These are phyloP conservation scores for Leccinum laetum DNA, from an alignment of 1,284 basidiomycete genomes.

Conservation along the genomic window DNA sequence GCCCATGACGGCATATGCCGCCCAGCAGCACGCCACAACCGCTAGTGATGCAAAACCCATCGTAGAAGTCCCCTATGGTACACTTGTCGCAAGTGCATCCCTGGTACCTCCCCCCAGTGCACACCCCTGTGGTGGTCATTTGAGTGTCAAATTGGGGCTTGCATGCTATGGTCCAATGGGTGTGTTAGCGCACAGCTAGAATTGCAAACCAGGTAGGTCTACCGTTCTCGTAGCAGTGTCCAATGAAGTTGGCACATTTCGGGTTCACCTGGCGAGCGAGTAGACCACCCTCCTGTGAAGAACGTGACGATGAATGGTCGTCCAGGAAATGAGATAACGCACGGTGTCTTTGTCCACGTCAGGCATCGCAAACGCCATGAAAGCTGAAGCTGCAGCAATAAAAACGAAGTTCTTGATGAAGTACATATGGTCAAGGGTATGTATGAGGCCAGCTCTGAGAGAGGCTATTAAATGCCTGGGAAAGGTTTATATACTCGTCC, in stretches of 20 bases:
- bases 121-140: not conserved
- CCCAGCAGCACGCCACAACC: not conserved
- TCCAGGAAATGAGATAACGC: not conserved
- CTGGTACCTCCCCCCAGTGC: not conserved
- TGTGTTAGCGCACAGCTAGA: not conserved
- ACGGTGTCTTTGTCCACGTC: conserved; percentile 4
- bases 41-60: not conserved
- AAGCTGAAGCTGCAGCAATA: conserved; percentile 1
- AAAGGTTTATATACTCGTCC: not conserved
- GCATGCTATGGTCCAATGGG: conserved; percentile 4
- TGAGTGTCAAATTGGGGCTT: not conserved
- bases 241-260: conserved; percentile 1
- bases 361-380: conserved; percentile 7
- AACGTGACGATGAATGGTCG: not conserved
- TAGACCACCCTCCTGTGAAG: not conserved
- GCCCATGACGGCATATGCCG: not conserved
- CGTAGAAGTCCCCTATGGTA: not conserved
- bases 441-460: not conserved
- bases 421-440: conserved; percentile 1
- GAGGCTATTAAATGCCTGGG: not conserved
- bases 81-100: conserved; percentile 9
- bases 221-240: conserved; percentile 7
- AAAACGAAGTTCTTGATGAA: conserved; percentile 1
- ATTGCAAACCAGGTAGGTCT: not conserved
- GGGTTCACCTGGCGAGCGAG: conserved; percentile 2